Base-by-base conservation (phyloP, 2,329 filamentous ascomycete species). In the Ophiostoma himal-ulmi region DNA sequence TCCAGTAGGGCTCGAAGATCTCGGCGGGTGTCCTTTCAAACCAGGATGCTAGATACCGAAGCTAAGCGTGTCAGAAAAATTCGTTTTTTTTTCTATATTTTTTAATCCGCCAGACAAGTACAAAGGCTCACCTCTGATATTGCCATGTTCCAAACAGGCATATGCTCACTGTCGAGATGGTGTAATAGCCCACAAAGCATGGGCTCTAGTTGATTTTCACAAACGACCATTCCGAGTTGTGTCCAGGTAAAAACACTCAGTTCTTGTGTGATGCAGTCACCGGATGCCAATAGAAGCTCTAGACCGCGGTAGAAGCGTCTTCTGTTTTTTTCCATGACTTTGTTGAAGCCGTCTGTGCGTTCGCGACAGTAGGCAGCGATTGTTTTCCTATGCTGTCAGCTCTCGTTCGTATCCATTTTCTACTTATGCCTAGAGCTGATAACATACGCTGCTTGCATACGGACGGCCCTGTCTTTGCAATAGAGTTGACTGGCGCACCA, bases 1-100 rank as follows among this genome's bases (percentile, higher is more conserved):
- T 88, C 94, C 94, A 98, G 78, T 93, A 98, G 0, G 94, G 93
- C 70, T 89, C 88, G 70, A 98, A 89, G 0, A 99, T 82, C 20
- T 88, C 87, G 37, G 85, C 84, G 1, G 89, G 85, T 1, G 87
- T 89, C 52, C 87, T 83, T 3, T 84, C 83, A 57, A 88, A 85
- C 67, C 84, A 82, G 68, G 89, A 85, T 1, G 93, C 91, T 67
- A 98, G 83, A 72, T 88, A 89, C 26, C 91, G 83, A 54, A 97
- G 82, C 79, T 81, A 10, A 48, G 37, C 44, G 44, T 48, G 44
- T 48, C 17, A 48, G 44, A n/a, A 8, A 34, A 10, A n/a, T 14
- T 3, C 13, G 20, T 36, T 2, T 57, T 34, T 13, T 13, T 3
- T 26, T 4, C 7, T 39, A 4, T 1, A 4, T 4, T 26, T 60